These are phyloP conservation scores for Eucalyptus pauciflora DNA, from an alignment of 345 rosid genomes.

Conservation along the genomic window DNA sequence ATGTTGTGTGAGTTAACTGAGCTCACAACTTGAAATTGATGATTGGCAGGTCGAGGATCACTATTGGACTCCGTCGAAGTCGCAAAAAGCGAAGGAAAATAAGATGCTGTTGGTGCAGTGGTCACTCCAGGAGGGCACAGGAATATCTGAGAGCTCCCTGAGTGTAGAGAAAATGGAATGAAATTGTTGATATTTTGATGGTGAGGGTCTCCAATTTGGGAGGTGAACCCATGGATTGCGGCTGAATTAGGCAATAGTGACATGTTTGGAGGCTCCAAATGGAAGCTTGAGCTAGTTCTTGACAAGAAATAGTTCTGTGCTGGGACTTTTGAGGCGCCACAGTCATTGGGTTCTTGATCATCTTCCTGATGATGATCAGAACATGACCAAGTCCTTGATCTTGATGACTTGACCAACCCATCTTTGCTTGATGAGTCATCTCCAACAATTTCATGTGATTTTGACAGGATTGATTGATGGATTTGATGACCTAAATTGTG, in stretches of 20 bases:
- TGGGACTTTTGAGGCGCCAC: not conserved
- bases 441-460: not conserved
- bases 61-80: slow-evolving; percentile 5
- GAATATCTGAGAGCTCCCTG: not conserved
- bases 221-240: not conserved
- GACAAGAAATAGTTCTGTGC: not conserved
- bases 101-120: slow-evolving; percentile 4
- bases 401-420: not conserved
- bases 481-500: not conserved
- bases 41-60: slow-evolving; percentile 14
- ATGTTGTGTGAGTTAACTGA: not conserved
- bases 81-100: slow-evolving; percentile 15
- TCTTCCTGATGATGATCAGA: not conserved
- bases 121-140: not conserved
- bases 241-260: not conserved
- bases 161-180: not conserved
- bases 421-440: not conserved
- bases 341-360: not conserved
- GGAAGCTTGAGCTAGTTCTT: not conserved
- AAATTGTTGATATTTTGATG: not conserved
- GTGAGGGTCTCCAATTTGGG: not conserved
- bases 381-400: not conserved
- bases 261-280: not conserved
- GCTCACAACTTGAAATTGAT: not conserved
- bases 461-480: not conserved